These are phyloP conservation scores for Salix udensis DNA, from an alignment of 345 rosid genomes.

Conservation along the genomic window DNA sequence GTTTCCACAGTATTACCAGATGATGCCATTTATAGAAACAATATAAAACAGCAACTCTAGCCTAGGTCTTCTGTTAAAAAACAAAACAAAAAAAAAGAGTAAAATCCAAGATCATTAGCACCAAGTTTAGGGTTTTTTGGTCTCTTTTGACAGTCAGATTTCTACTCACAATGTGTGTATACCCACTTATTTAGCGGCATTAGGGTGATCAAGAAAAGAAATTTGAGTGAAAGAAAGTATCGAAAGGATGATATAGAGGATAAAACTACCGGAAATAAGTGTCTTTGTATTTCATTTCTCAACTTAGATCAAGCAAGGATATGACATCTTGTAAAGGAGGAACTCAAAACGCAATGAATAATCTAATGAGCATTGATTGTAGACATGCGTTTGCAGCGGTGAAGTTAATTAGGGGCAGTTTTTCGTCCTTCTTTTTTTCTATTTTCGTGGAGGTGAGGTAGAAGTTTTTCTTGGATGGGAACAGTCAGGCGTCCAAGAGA, in stretches of 20 bases:
- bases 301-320: too few species aligned
- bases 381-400: background rate
- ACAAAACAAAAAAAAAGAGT: background rate
- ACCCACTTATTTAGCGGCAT: background rate
- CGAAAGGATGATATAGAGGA: background rate
- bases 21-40: slow-evolving; percentile 16
- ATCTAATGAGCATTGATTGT: background rate
- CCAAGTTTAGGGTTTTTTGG: background rate
- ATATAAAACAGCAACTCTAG: slow-evolving; percentile 9
- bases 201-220: background rate
- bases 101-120: background rate
- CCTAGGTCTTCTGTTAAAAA: background rate
- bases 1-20: slow-evolving; percentile 34
- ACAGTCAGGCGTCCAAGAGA: slow-evolving; percentile 4
- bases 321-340: background rate
- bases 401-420: background rate
- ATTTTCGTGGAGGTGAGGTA: background rate
- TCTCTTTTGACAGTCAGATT: background rate
- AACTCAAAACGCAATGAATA: background rate
- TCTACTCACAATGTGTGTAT: background rate
- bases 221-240: background rate
- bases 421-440: background rate
- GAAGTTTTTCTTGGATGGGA: background rate
- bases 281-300: background rate
- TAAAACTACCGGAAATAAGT: background rate